These are phyloP conservation scores for Claviceps fusiformis DNA, from an alignment of 2,329 filamentous ascomycete genomes.

Conservation along the genomic window DNA sequence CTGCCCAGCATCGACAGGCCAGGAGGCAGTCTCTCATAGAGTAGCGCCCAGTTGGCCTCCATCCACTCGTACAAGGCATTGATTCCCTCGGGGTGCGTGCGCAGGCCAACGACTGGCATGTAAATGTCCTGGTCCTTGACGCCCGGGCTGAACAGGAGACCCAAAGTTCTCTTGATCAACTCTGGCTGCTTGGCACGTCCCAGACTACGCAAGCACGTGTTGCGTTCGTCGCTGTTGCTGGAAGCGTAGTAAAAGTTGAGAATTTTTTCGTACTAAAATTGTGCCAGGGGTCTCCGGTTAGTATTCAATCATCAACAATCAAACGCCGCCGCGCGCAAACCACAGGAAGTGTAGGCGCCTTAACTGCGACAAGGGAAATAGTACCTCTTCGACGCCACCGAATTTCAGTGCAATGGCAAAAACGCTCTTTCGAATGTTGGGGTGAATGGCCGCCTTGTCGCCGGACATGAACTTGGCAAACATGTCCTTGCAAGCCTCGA, in stretches of 20 bases:
- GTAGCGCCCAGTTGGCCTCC: constrained; percentile 74
- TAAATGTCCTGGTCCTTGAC: constrained; percentile 94
- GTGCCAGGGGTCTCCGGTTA: background rate
- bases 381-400: constrained; percentile 68
- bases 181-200: constrained; percentile 66
- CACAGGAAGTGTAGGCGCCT: too few relatives aligned
- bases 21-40: constrained; percentile 73
- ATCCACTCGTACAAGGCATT: constrained; percentile 72
- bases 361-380: too few relatives aligned
- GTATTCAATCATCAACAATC: background rate
- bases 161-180: constrained; percentile 70
- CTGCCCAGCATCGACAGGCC: constrained; percentile 72
- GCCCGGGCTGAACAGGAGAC: constrained; percentile 60
- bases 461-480: constrained; percentile 73
- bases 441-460: constrained; percentile 71
- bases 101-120: constrained; percentile 68
- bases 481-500: constrained; percentile 76
- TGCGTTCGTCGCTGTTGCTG: constrained; percentile 66
- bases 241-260: constrained; percentile 63
- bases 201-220: constrained; percentile 73
- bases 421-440: constrained; percentile 78
- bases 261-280: constrained; percentile 54
- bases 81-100: constrained; percentile 65
- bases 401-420: constrained; percentile 75
- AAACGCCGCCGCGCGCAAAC: background rate